Base-by-base conservation (phyloP, 805 yeast genomes). In the Helenozyma baotianmanensis region DNA sequence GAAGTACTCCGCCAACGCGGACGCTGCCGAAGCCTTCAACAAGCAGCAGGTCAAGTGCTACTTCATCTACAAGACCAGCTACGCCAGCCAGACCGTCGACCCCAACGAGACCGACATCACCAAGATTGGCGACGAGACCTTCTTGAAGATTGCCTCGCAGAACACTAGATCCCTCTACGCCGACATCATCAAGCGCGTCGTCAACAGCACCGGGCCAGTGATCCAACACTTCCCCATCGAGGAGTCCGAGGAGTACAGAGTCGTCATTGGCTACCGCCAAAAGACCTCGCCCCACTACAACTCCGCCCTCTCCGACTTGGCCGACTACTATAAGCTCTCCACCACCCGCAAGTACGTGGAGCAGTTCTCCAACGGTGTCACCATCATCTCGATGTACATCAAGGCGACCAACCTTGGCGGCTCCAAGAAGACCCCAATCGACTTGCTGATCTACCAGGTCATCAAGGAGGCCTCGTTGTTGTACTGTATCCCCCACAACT, bases 341-440 rank as follows among this genome's bases (percentile, higher is more conserved):
- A 78, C 89, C 39, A 79, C 92, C 31, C 78, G 96, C 59, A 88
- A 88, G 64, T 92, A 89, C 56, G 88, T 92, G 38, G 98, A 90
- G 60, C 92, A 89, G 57, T 92, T 90, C 57, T 71, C 89, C 45
- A 87, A 89, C 54, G 96, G 95, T 32, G 74, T 81, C 43, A 81
- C 96, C 15, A 74, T 90, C 33, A 76, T 88, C 50, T 88, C 97
- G 23, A 74, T 88, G 70, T 92, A 92, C 61, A 73, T 90, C 52
- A 79, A 73, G 43, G 50, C 50, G 16, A 40, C 35, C 30, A 27
- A 29, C 25, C 25, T 26, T 13, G 32, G 31, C 19, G 42, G 35
- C 23, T 23, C 36, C 15, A 60, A 50, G 54, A 51, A 47, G 45
- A 68, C 68, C 15, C 77, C 80, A 3, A 70, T 78, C 37, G 90